Evolutionary conservation across 2,329 filamentous ascomycete species (phyloP), one percentile per base, ranked within the genome.

Genomic region (Diaporthe citriasiana): DNA sequence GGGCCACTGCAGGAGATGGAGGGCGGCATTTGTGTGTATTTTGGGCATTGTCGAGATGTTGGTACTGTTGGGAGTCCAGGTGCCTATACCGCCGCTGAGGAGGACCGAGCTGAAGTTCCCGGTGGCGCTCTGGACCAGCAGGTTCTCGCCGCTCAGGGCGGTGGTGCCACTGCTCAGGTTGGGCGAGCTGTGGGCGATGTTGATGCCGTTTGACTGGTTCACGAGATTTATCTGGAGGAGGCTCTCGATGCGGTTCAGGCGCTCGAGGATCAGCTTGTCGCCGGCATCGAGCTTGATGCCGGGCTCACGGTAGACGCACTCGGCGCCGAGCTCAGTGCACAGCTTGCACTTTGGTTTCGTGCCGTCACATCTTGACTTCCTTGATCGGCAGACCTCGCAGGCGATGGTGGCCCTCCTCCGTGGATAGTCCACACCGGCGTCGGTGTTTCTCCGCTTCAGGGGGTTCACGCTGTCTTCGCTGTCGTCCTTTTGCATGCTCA

Each of bases 1-100:
- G 17, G 94, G 94, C 90, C 94, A 95, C 79, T 95, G 93, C 8
- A 96, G 85, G 27, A 96, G 85, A 81, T 96, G 92, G 77, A 95
- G 85, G 1, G 93, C 93, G 8, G 94, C 93, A 74, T 94, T 96
- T 0, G 93, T 95, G 82, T 96, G 94, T 22, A 93, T 88, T 82
- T 95, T 95, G 30, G 94, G 94, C 93, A 96, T 96, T 35, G 93
- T 94, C 3, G 93, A 95, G 77, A 96, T 95, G 81, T 94, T 95
- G 51, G 84, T 86, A 63, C 82, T 78, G 76, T 87, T 79, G 78
- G 87, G 80, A 80, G 87, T 89, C 93, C 93, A 95, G 4, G 93
- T 94, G 8, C 92, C 93, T 76, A 95, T 87, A 7, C 93, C 93
- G 73, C 89, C 89, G 75, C 88, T 89, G 5, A 89, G 89, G 76